phyloP scores from a whole-genome alignment of 768 basidiomycete species.

The Pleurotus ostreatus region DNA sequence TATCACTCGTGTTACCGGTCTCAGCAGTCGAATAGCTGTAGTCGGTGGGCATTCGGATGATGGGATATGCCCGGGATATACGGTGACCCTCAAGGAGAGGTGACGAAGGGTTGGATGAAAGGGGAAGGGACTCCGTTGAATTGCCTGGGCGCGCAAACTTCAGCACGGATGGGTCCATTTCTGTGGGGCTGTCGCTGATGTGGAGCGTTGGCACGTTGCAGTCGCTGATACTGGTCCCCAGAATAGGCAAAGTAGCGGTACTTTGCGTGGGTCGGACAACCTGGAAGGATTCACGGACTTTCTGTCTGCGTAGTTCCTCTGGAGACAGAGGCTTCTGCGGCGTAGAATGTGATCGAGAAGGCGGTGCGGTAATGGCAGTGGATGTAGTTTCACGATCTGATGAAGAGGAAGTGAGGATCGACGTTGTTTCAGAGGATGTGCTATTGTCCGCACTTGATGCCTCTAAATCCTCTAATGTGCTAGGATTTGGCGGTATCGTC shows the following conservation, averaged over 20 bases:
- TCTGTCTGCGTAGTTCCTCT: slow-evolving; percentile 16
- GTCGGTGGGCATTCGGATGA: not conserved
- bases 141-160: slow-evolving; percentile 71
- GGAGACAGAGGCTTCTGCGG: slow-evolving; percentile 20
- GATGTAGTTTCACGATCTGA: slow-evolving; percentile 36
- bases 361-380: slow-evolving; percentile 46
- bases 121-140: slow-evolving; percentile 68
- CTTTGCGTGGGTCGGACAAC: slow-evolving; percentile 21
- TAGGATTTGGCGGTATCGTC: slow-evolving; percentile 8
- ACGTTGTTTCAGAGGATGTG: slow-evolving; percentile 40
- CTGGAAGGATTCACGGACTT: slow-evolving; percentile 16
- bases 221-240: slow-evolving; percentile 11
- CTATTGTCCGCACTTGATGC: slow-evolving; percentile 32
- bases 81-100: slow-evolving; percentile 6
- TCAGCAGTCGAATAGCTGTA: slow-evolving; percentile 1
- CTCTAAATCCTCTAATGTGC: slow-evolving; percentile 1
- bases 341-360: slow-evolving; percentile 28
- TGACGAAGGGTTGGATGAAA: slow-evolving; percentile 14
- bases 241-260: slow-evolving; percentile 32
- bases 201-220: slow-evolving; percentile 15
- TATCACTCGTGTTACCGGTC: slow-evolving; percentile 1
- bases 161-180: slow-evolving; percentile 76
- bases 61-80: slow-evolving; percentile 5
- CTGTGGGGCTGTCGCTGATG: slow-evolving; percentile 38
- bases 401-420: slow-evolving; percentile 36